Evolutionary conservation across 257 asterid genomes (phyloP).

Genomic region (Anisodus tanguticus): DNA sequence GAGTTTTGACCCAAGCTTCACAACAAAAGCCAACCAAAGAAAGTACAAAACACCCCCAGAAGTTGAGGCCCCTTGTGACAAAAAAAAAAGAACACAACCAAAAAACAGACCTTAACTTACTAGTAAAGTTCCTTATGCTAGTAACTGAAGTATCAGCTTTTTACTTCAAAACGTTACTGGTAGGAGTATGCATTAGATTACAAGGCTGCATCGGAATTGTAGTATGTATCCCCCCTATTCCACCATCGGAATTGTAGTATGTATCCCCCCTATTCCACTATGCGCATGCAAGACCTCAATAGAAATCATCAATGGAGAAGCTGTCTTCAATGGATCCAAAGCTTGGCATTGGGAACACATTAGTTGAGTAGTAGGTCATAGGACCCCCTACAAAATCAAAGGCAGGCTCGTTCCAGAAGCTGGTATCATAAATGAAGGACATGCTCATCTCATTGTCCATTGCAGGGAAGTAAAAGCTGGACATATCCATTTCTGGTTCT

Average conservation of each 20-base stretch:
- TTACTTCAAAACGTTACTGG: constrained; percentile 8
- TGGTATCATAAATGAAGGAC: constrained; percentile 46
- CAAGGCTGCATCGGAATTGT: constrained; percentile 25
- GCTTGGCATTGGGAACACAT: constrained; percentile 27
- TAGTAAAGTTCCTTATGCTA: constrained; percentile 9
- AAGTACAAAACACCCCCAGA: not conserved
- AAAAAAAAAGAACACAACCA: no score
- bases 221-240: constrained; percentile 7
- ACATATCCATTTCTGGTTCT: constrained; percentile 11
- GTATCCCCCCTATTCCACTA: constrained; percentile 2
- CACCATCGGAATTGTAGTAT: constrained; percentile 25
- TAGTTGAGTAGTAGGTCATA: constrained; percentile 40
- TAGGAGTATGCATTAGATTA: constrained; percentile 21
- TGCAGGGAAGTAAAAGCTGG: constrained; percentile 34
- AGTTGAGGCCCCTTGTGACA: not conserved
- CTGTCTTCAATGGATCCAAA: constrained; percentile 45
- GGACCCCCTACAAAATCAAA: constrained; percentile 47
- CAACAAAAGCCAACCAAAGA: constrained; percentile 3
- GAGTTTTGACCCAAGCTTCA: constrained; percentile 14
- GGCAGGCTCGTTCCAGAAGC: constrained; percentile 46
- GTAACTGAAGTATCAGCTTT: not conserved
- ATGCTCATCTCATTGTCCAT: constrained; percentile 38
- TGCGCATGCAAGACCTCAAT: not conserved
- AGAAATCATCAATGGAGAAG: constrained; percentile 47
- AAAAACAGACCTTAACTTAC: constrained; percentile 21